phyloP scores from a whole-genome alignment of 257 asterid genomes.

The Orobanche coerulescens region DNA sequence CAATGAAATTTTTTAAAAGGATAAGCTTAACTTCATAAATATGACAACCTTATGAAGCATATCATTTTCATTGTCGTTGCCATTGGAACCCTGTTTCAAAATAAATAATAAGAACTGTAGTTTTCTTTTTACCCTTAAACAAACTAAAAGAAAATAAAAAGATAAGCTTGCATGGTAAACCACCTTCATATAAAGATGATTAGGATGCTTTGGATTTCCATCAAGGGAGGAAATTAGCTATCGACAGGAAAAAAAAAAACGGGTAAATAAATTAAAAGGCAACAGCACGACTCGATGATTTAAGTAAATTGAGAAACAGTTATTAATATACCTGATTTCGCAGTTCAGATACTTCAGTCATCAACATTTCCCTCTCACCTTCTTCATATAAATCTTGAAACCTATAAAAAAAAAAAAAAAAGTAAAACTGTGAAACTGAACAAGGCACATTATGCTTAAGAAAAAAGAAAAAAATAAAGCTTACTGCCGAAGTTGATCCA shows the following conservation, averaged over 20 bases:
- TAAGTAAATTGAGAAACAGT: constrained; percentile 12
- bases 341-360: constrained; percentile 68
- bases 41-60: constrained; percentile 32
- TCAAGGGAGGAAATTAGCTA: constrained; percentile 58
- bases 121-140: not conserved
- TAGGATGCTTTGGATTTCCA: constrained; percentile 50
- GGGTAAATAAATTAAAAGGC: constrained; percentile 8
- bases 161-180: constrained; percentile 27
- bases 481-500: constrained; percentile 75
- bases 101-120: constrained; percentile 18
- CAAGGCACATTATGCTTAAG: not conserved
- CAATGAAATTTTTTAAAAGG: not conserved
- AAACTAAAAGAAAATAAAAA: not conserved
- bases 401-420: constrained; percentile 27
- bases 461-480: no score
- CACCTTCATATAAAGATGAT: constrained; percentile 32
- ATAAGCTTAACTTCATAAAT: constrained; percentile 14
- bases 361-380: constrained; percentile 83
- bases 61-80: constrained; percentile 31
- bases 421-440: not conserved
- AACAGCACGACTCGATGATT: not conserved
- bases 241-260: constrained; percentile 11
- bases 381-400: constrained; percentile 93
- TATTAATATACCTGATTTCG: constrained; percentile 60
- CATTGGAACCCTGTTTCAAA: constrained; percentile 39